Evolutionary conservation across 768 basidiomycete genomes (phyloP).

Genomic region (Tricholoma matsutake): DNA sequence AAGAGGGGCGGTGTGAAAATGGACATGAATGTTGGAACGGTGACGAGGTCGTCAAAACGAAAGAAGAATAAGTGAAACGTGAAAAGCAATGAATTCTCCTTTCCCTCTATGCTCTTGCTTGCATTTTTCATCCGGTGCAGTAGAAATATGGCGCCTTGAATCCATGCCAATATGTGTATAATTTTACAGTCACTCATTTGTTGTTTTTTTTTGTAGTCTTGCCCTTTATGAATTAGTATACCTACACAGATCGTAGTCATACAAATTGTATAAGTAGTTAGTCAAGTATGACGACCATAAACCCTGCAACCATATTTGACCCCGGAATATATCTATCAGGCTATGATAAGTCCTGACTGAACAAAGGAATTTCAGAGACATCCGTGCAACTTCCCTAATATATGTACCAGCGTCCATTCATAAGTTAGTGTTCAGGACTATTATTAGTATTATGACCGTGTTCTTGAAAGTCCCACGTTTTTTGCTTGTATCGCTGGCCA

Average conservation of each 20-base stretch:
- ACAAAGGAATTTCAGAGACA: too few species aligned
- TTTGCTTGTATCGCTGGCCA: slow-evolving; percentile 35
- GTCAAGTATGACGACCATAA: too few species aligned
- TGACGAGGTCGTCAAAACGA: slow-evolving; percentile 14
- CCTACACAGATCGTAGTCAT: neutral
- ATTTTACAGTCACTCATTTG: neutral
- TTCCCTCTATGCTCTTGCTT: neutral
- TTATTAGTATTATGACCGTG: neutral
- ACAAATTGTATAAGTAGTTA: neutral
- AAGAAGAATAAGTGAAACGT: slow-evolving; percentile 15
- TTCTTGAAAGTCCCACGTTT: neutral
- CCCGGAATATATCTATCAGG: too few species aligned
- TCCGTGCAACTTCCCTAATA: too few species aligned
- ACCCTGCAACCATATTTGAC: too few species aligned
- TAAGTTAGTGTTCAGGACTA: too few species aligned
- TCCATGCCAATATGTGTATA: neutral
- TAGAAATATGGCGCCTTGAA: neutral
- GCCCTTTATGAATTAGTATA: neutral
- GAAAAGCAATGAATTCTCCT: neutral
- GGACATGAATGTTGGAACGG: neutral
- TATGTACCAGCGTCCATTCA: too few species aligned
- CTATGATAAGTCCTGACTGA: too few species aligned
- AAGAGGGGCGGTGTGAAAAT: neutral
- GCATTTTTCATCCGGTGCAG: neutral
- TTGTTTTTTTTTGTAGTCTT: neutral